phyloP scores from a whole-genome alignment of 108 stramenopile species.

The Pseudonitzschia pungens region DNA sequence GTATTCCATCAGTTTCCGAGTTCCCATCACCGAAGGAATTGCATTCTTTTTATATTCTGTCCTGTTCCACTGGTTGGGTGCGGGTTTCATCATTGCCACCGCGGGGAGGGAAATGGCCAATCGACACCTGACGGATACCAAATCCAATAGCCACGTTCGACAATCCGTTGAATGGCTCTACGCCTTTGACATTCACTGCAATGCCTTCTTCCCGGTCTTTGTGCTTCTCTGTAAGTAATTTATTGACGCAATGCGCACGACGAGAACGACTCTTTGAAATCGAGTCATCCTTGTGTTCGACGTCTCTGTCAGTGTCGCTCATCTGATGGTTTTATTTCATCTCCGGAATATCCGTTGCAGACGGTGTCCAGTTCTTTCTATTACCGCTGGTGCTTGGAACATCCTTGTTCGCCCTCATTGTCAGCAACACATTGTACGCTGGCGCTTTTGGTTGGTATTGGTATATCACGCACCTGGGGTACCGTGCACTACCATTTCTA shows the following conservation, averaged over 20 bases:
- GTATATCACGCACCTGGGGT: slow-evolving; percentile 97
- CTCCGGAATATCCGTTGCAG: slow-evolving; percentile 30
- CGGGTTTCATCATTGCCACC: slow-evolving; percentile 67
- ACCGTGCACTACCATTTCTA: slow-evolving; percentile 90
- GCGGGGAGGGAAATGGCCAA: slow-evolving; percentile 77
- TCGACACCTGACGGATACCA: slow-evolving; percentile 65
- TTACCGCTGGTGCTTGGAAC: slow-evolving; percentile 88
- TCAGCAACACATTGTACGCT: slow-evolving; percentile 91
- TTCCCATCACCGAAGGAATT: slow-evolving; percentile 31
- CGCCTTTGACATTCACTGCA: slow-evolving; percentile 98
- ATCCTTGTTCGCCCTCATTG: slow-evolving; percentile 71
- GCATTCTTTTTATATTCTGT: slow-evolving; percentile 54
- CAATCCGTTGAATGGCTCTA: slow-evolving; percentile 98
- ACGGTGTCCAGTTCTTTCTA: slow-evolving; percentile 94
- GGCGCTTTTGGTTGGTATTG: slow-evolving; percentile 90
- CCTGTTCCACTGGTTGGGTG: slow-evolving; percentile 59
- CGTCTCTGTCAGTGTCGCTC: too few relatives aligned
- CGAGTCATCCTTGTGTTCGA: too few relatives aligned
- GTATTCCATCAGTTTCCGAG: slow-evolving; percentile 78
- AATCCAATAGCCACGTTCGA: slow-evolving; percentile 75
- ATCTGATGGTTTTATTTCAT: too few relatives aligned
- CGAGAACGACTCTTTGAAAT: too few relatives aligned
- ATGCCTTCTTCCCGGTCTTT: slow-evolving; percentile 95
- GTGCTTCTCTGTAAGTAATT: slow-evolving; percentile 80
- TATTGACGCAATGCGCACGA: neutral